Percentiles rank a stretch among this genome's conserved stretches.
Conservation (phyloP, 495 filamentous ascomycete genomes). For the Aspergillus nidulans region DNA sequence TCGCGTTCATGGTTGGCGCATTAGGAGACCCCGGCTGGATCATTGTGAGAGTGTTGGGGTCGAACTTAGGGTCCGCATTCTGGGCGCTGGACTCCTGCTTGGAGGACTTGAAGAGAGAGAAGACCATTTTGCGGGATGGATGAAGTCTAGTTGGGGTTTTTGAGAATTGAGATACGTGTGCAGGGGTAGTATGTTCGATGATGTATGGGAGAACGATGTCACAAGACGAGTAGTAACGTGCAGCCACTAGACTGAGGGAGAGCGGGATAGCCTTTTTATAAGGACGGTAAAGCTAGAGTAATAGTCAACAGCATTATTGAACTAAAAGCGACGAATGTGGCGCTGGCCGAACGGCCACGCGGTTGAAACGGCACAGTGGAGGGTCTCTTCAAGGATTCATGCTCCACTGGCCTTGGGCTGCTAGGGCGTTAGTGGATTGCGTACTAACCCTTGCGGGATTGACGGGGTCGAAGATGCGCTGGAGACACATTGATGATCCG, state of each 20-base stretch:
- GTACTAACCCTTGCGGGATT: neutral
- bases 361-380: neutral
- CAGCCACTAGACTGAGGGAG: neutral
- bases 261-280: neutral
- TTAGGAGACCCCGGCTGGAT: constrained; percentile 36
- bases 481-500: too few relatives aligned
- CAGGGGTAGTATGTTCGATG: too few relatives aligned
- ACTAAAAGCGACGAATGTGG: neutral
- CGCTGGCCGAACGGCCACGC: neutral
- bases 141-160: neutral
- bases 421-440: neutral
- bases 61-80: constrained; percentile 24
- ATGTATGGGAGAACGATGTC: neutral
- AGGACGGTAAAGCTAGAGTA: neutral
- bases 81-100: constrained; percentile 24
- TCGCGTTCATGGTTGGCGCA: constrained; percentile 15
- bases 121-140: constrained; percentile 26
- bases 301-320: too few relatives aligned
- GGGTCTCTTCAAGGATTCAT: neutral
- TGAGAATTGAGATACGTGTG: neutral
- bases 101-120: constrained; percentile 37
- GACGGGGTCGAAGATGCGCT: neutral
- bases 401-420: neutral
- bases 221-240: neutral
- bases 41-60: constrained; percentile 30